Evolutionary conservation across 2,329 filamentous ascomycete genomes (phyloP).

Genomic region (Thelonectria olida): DNA sequence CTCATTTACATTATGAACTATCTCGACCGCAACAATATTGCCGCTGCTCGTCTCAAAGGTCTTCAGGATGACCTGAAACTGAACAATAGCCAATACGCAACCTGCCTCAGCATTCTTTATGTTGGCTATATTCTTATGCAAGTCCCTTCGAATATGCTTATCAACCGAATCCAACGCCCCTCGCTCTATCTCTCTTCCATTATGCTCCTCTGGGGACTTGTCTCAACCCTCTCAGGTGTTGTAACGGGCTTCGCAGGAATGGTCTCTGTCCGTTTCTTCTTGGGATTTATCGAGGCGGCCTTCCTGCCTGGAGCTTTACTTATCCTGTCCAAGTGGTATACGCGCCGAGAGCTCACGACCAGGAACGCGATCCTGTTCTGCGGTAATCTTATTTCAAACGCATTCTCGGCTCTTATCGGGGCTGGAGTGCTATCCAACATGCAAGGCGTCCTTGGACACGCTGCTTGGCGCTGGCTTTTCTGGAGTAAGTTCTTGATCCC

Average conservation of each 20-base stretch:
- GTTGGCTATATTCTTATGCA: constrained; percentile 57
- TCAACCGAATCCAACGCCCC: constrained; percentile 46
- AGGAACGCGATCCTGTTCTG: constrained; percentile 55
- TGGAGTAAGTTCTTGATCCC: too few species aligned
- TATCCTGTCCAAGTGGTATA: constrained; percentile 62
- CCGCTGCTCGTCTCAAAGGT: constrained; percentile 38
- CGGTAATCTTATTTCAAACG: constrained; percentile 41
- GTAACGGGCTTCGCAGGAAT: constrained; percentile 57
- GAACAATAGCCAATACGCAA: not conserved
- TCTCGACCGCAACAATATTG: not conserved
- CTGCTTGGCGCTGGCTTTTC: constrained; percentile 57
- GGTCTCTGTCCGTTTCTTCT: constrained; percentile 54
- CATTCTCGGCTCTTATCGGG: constrained; percentile 53
- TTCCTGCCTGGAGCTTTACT: constrained; percentile 44
- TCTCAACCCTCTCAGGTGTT: constrained; percentile 55
- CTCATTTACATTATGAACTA: constrained; percentile 39
- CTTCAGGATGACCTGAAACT: constrained; percentile 25
- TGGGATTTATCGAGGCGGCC: constrained; percentile 50
- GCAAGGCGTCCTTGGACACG: constrained; percentile 29
- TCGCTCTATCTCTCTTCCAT: constrained; percentile 50
- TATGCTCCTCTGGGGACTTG: constrained; percentile 57
- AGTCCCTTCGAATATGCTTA: constrained; percentile 53
- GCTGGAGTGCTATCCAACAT: constrained; percentile 47
- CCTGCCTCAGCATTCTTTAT: constrained; percentile 42
- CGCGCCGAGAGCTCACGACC: constrained; percentile 52